Evolutionary conservation across 306 rosid species (phyloP), one percentile per base, ranked within the genome.

Genomic region (Comarum palustre): DNA sequence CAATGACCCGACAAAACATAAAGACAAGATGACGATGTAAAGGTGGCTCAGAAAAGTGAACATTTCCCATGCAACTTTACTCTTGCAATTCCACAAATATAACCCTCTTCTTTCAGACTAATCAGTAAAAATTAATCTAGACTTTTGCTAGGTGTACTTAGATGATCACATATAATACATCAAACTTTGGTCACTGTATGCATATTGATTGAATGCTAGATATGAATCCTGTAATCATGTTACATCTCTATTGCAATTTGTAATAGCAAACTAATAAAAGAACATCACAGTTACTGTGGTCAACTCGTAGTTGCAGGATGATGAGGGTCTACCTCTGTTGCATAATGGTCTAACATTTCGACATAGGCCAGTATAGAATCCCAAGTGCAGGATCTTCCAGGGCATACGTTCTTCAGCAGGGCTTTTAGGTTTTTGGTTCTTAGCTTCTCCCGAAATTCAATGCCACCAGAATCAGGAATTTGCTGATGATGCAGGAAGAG

Each of bases 361-460:
- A 34, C 47, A 19, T 27, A 42, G 27, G 66, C 78, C 76, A 76
- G 54, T 29, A 86, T 77, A 75, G 79, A 75, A 77, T 82, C 83
- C 92, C 87, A 84, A 10, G 85, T 78, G 29, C 80, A 55, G 32
- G 90, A 80, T 78, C 83, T 89, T 74, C 86, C 92, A 10, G 90
- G 87, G 82, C 84, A 84, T 54, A 81, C 85, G 75, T 81, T 81
- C 42, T 62, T 73, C 76, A 93, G 69, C 84, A 89, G 34, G 75
- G 72, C 65, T 78, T 82, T 81, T 83, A 90, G 68, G 77, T 90
- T 80, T n/a, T 68, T 64, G 66, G 41, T 73, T 69, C 78, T 83
- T 51, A 90, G 79, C 83, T 83, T 90, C 80, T 76, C 84, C 2
- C 51, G 72, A 72, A 85, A 72, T 75, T 83, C 69, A 45, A 46